These are phyloP conservation scores for Geopyxis carbonaria DNA, from an alignment of 495 filamentous ascomycete species.

Conservation along the genomic window DNA sequence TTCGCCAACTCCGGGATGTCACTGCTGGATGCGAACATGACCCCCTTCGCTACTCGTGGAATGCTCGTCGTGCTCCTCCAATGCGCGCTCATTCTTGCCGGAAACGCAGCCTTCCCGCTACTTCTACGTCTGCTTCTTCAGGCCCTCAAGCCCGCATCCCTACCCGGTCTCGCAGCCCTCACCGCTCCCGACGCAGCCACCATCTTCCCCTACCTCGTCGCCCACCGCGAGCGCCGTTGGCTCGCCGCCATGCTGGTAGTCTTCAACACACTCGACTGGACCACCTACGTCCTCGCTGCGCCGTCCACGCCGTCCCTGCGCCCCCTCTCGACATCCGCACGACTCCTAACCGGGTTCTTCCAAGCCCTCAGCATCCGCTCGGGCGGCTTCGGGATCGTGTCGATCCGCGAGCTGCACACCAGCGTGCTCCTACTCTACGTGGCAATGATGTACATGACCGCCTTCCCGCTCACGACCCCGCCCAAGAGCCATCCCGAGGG, in stretches of 20 bases:
- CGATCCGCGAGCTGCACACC: conserved; percentile 51
- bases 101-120: conserved; percentile 44
- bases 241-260: conserved; percentile 51
- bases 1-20: conserved; percentile 86
- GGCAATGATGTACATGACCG: conserved; percentile 54
- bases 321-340: conserved; percentile 37
- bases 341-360: conserved; percentile 63
- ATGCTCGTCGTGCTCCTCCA: conserved; percentile 60
- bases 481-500: conserved; percentile 3
- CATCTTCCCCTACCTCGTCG: conserved; percentile 74
- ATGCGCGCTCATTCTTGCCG: conserved; percentile 61
- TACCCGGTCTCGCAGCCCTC: not conserved
- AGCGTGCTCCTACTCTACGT: conserved; percentile 65
- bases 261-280: conserved; percentile 70
- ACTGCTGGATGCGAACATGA: conserved; percentile 68
- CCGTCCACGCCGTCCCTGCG: conserved; percentile 51
- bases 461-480: conserved; percentile 9
- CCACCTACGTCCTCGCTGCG: conserved; percentile 61
- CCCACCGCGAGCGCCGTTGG: conserved; percentile 63
- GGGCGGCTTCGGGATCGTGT: conserved; percentile 71
- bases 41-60: conserved; percentile 41
- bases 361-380: conserved; percentile 63
- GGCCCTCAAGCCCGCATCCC: not conserved
- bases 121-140: conserved; percentile 9
- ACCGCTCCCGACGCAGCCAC: conserved; percentile 1